Evolutionary conservation across 352 stramenopile genomes (phyloP), one percentile per base, ranked within the genome.

Genomic region (Phytophthora agathidicida): DNA sequence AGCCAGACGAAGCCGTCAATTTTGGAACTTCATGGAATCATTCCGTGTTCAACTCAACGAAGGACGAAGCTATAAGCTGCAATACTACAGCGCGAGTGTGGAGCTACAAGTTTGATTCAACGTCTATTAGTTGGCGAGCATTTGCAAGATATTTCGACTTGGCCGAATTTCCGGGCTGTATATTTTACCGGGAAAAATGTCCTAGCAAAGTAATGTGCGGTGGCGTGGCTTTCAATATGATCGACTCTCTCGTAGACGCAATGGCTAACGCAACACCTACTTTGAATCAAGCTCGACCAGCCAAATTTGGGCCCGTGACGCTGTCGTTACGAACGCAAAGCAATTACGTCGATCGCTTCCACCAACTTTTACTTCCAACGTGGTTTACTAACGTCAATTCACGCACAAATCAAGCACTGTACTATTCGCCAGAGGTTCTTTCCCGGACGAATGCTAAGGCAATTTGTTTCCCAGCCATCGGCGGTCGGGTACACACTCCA

Each of bases 71-170:
- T 3, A 36, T 9, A 1, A 23, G 14, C 22, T n/a, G 45, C 0
- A 47, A 38, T 10, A 8, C 24, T 0, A 13, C 1, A 23, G 14
- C 22, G 19, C 39, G 0, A 47, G 52, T 80, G 0, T 77, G 71
- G 71, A 56, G 32, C 20, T 80, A 80, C 59, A 80, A 80, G 38
- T 73, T 62, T 1, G 68, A 80, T 13, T 73, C 68, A 2, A 77
- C 65, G 2, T 80, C 71, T 0, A 59, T 75, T 26, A 19, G 11
- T 1, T 73, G 58, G 56, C 68, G 68, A 0, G 59, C 71, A 3
- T 73, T 80, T 37, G 68, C 48, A 9, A 42, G 44, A 1, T 37
- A 68, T 16, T 58, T 71, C 10, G 7, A 8, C 1, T 17, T 77
- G 2, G 3, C 27, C 0, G 39, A 60, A 0, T 75, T 57, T 16